Conservation (phyloP, 2,329 filamentous ascomycete genomes). For the Sclerotiophoma versabilis region DNA sequence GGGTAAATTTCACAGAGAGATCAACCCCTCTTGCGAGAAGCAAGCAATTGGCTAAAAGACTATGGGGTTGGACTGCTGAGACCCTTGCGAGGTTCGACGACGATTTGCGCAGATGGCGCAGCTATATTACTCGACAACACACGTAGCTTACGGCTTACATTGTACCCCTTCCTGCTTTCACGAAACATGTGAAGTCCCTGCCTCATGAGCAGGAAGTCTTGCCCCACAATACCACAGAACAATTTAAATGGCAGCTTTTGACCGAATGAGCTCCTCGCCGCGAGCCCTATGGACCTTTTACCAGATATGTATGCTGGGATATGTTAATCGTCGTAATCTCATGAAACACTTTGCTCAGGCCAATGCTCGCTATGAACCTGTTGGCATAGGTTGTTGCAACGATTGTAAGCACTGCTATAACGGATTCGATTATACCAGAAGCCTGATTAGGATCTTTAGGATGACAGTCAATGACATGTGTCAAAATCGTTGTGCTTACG, state of each 20-base stretch:
- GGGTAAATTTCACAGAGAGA: slow-evolving; percentile 14
- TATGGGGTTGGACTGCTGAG: slow-evolving; percentile 32
- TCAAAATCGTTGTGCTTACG: slow-evolving; percentile 48
- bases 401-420: slow-evolving; percentile 50
- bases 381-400: slow-evolving; percentile 80
- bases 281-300: slow-evolving; percentile 42
- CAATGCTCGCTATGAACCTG: slow-evolving; percentile 70
- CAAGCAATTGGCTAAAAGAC: slow-evolving; percentile 13
- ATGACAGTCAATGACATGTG: slow-evolving; percentile 54
- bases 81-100: slow-evolving; percentile 14
- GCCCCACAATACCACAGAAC: neutral
- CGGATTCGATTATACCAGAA: slow-evolving; percentile 53
- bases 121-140: neutral
- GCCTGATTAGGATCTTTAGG: slow-evolving; percentile 50
- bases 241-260: slow-evolving; percentile 24
- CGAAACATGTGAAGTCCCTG: no score
- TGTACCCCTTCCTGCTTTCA: no score
- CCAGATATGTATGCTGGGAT: slow-evolving; percentile 67
- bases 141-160: no score
- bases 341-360: slow-evolving; percentile 71
- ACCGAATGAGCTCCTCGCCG: slow-evolving; percentile 31
- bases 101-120: neutral
- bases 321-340: slow-evolving; percentile 76
- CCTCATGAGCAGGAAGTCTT: neutral
- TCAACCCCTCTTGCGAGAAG: slow-evolving; percentile 19